Conservation (phyloP, 441 rosid genomes). For the Populus trichocarpa region DNA sequence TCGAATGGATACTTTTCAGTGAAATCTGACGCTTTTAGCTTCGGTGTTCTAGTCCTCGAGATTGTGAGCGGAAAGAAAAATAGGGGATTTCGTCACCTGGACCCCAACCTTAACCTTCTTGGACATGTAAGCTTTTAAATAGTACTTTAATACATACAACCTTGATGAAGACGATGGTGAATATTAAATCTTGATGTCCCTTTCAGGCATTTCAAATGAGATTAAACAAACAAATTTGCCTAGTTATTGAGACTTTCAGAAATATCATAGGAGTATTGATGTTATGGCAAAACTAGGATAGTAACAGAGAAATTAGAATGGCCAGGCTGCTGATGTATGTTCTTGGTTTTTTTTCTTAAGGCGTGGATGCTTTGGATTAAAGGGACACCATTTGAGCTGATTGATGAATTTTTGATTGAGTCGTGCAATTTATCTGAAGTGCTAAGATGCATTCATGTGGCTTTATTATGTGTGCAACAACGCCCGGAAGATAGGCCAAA, state of each 20-base stretch:
- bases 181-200: neutral
- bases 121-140: neutral
- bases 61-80: neutral
- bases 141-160: conserved; percentile 2
- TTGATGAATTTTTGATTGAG: conserved; percentile 23
- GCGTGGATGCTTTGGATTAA: conserved; percentile 47
- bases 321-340: neutral
- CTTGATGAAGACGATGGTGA: neutral
- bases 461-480: conserved; percentile 38
- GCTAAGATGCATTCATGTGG: conserved; percentile 37
- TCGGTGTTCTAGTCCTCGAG: neutral
- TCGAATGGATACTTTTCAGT: neutral
- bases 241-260: neutral
- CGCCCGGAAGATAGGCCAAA: conserved; percentile 37
- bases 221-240: neutral
- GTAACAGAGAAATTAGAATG: neutral
- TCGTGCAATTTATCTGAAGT: conserved; percentile 15
- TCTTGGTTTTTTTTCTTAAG: conserved; percentile 8
- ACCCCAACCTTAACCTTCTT: neutral
- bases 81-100: neutral
- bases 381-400: conserved; percentile 23
- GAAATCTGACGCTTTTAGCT: neutral
- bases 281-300: neutral
- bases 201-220: neutral
- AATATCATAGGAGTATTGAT: neutral